Percentiles rank a stretch among this genome's conserved stretches.
These are phyloP conservation scores for Podospora australis DNA, from an alignment of 495 filamentous ascomycete genomes.

Conservation along the genomic window DNA sequence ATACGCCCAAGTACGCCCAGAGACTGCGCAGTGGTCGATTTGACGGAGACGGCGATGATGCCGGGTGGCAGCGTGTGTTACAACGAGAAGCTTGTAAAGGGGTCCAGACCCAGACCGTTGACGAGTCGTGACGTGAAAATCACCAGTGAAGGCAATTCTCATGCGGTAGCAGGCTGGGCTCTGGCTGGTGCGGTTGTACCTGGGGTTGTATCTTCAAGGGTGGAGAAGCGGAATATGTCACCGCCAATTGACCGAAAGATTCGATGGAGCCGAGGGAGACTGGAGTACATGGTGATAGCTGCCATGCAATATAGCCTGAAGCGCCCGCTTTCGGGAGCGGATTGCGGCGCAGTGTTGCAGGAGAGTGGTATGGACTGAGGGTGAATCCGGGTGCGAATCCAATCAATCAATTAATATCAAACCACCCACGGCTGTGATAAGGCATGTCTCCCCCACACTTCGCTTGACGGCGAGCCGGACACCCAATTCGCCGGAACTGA, in stretches of 20 bases:
- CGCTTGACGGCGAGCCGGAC: background rate
- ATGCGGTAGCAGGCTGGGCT: too few species aligned
- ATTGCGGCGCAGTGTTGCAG: slow-evolving; percentile 11
- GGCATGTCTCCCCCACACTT: slow-evolving; percentile 16
- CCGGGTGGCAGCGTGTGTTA: background rate
- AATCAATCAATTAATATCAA: slow-evolving; percentile 30
- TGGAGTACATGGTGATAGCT: slow-evolving; percentile 12
- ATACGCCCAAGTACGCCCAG: background rate
- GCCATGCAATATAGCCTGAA: slow-evolving; percentile 21
- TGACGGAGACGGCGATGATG: background rate
- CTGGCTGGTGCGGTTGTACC: too few species aligned
- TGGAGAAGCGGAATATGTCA: too few species aligned
- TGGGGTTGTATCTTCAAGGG: background rate
- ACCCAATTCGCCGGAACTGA: slow-evolving; percentile 13
- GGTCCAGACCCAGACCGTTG: background rate
- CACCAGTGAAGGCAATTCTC: background rate
- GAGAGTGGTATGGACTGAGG: slow-evolving; percentile 6
- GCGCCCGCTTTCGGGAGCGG: slow-evolving; percentile 7
- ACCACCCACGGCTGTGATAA: slow-evolving; percentile 17
- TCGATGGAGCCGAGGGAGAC: background rate
- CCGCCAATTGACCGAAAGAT: too few species aligned
- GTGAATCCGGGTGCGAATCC: slow-evolving; percentile 21
- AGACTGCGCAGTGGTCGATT: background rate
- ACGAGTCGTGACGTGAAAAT: background rate
- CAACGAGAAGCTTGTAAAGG: background rate